Percentiles rank a stretch among this genome's conserved stretches.
Conservation (phyloP, 2,329 filamentous ascomycete genomes). For the Ophiocordyceps australis region DNA sequence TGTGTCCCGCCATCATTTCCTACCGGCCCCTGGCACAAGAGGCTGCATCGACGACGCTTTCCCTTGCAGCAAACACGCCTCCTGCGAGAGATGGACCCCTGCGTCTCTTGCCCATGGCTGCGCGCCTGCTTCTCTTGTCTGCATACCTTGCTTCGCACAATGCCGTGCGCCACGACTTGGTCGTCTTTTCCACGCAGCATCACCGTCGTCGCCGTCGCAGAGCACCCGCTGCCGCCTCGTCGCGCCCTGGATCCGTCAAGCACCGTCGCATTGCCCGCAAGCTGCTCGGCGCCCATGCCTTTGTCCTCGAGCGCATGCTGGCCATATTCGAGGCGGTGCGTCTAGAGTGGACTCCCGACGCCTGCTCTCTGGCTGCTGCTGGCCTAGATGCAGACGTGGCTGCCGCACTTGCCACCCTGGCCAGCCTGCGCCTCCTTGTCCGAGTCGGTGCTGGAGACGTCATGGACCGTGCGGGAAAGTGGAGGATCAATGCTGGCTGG, state of each 20-base stretch:
- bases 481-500: slow-evolving; percentile 66
- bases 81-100: slow-evolving; percentile 24
- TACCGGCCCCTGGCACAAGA: background rate
- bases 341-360: slow-evolving; percentile 27
- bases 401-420: slow-evolving; percentile 53
- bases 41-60: background rate
- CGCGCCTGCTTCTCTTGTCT: slow-evolving; percentile 55
- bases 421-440: slow-evolving; percentile 50
- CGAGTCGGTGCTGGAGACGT: slow-evolving; percentile 44
- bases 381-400: slow-evolving; percentile 36
- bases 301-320: slow-evolving; percentile 60
- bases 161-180: slow-evolving; percentile 50
- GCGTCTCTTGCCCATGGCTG: slow-evolving; percentile 48
- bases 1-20: slow-evolving; percentile 43
- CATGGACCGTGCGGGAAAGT: slow-evolving; percentile 52
- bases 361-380: slow-evolving; percentile 8
- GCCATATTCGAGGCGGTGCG: slow-evolving; percentile 57
- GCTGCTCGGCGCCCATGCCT: slow-evolving; percentile 58
- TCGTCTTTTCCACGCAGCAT: slow-evolving; percentile 58
- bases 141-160: slow-evolving; percentile 75
- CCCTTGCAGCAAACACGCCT: background rate
- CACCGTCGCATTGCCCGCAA: slow-evolving; percentile 61
- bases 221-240: slow-evolving; percentile 18
- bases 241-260: slow-evolving; percentile 18
- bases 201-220: slow-evolving; percentile 30